Base-by-base conservation (phyloP, 768 basidiomycete genomes). In the Russula sp. region DNA sequence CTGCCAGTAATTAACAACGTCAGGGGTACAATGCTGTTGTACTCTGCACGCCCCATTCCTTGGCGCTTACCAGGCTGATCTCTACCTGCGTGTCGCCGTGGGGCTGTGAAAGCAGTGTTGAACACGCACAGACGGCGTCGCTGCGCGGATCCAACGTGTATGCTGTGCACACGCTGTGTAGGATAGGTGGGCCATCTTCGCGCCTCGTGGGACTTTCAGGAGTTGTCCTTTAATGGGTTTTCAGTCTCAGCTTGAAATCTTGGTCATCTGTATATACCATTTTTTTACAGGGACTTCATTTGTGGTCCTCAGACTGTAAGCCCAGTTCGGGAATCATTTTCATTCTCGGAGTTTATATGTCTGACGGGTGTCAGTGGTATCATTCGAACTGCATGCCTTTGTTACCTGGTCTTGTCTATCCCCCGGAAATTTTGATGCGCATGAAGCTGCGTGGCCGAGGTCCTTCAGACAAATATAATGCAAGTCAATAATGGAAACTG, bases 321-420 rank as follows among this genome's bases (percentile, higher is more conserved):
- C 28, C 62, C 20, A 26, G 55, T 32, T n/a, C 26, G 36, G 51
- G 51, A 26, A 44, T 44, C 46, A 62, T 62, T 44, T 38, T 57
- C 50, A 52, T 42, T 56, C 64, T 61, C 49, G 64, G 64, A 61
- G 64, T 65, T 65, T 56, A 46, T n/a, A 54, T 46, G 10, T 42
- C 6, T 44, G 28, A 14, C 26, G 44, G 34, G 13, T 30, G 16
- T 24, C 52, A 22, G 44, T 26, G 46, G 26, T 4, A 59, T 48
- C 38, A 55, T n/a, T 56, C 28, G 48, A 22, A 54, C n/a, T 53
- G 24, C 63, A 50, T 34, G 52, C 38, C 44, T 54, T 59, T 50
- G 42, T 50, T 56, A 50, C 59, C 36, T 64, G 36, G 20, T 57
- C 36, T 34, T 57, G 50, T 16, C 46, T 30, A 32, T 42, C 16